phyloP scores from a whole-genome alignment of 2,329 filamentous ascomycete species.

The Geosmithia flava region DNA sequence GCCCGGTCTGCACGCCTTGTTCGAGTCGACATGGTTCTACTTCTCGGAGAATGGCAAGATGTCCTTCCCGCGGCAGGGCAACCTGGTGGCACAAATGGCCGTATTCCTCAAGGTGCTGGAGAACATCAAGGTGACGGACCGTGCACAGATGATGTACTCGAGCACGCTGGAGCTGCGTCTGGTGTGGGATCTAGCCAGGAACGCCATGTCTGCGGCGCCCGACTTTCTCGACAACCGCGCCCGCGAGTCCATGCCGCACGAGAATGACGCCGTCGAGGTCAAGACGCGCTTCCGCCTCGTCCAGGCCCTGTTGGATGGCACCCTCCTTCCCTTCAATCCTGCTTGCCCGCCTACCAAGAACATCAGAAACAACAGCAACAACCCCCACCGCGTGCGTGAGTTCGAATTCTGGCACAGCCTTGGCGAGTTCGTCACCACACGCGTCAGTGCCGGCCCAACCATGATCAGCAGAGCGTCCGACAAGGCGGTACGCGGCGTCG shows the following conservation, averaged over 20 bases:
- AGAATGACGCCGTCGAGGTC: slow-evolving; percentile 51
- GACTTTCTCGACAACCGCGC: slow-evolving; percentile 20
- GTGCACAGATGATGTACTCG: slow-evolving; percentile 38
- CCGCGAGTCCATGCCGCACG: slow-evolving; percentile 26
- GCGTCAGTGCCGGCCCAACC: background rate
- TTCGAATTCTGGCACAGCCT: slow-evolving; percentile 75
- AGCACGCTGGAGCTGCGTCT: slow-evolving; percentile 43
- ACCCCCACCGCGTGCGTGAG: slow-evolving; percentile 46
- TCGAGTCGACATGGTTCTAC: slow-evolving; percentile 78
- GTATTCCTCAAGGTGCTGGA: slow-evolving; percentile 47
- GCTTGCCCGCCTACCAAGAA: slow-evolving; percentile 36
- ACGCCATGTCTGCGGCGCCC: slow-evolving; percentile 25
- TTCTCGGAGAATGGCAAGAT: slow-evolving; percentile 29
- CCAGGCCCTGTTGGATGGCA: slow-evolving; percentile 64
- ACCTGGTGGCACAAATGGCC: slow-evolving; percentile 53
- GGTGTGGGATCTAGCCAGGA: slow-evolving; percentile 46
- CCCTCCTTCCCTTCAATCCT: slow-evolving; percentile 47
- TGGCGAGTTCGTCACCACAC: slow-evolving; percentile 49
- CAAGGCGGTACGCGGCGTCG: slow-evolving; percentile 47
- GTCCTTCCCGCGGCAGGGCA: slow-evolving; percentile 37
- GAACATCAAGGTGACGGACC: slow-evolving; percentile 34
- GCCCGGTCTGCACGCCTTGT: slow-evolving; percentile 58
- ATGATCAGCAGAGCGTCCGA: slow-evolving; percentile 9
- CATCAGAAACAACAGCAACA: slow-evolving; percentile 22
- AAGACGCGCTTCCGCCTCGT: slow-evolving; percentile 62